A percentile compares a stretch with the other conserved stretches of the same genome.
Evolutionary conservation across 306 rosid species (phyloP).

Genomic region (peach (Prunus persica)): DNA sequence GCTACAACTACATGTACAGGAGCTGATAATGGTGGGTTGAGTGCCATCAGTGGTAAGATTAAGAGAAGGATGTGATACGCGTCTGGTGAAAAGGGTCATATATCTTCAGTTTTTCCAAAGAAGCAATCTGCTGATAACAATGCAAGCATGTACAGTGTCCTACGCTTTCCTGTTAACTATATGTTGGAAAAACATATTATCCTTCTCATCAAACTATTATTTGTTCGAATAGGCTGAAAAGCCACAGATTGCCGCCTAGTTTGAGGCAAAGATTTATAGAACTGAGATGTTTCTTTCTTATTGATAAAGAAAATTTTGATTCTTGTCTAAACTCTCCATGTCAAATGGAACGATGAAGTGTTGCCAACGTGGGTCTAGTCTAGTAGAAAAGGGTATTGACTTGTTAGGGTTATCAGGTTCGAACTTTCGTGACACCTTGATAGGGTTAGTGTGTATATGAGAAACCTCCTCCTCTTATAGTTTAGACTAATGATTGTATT

Average conservation of each 20-base stretch:
- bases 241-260: neutral
- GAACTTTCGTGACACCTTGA: too few species aligned
- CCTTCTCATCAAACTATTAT: neutral
- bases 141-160: constrained; percentile 18
- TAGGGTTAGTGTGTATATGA: too few species aligned
- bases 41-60: constrained; percentile 52
- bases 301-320: neutral
- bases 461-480: too few species aligned
- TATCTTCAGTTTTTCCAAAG: constrained; percentile 61
- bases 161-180: neutral
- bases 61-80: constrained; percentile 77
- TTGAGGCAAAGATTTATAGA: constrained; percentile 10
- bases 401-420: too few species aligned
- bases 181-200: neutral
- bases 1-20: constrained; percentile 8
- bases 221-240: neutral
- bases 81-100: constrained; percentile 84
- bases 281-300: neutral
- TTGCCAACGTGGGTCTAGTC: constrained; percentile 37
- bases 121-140: constrained; percentile 28
- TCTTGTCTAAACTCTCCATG: neutral
- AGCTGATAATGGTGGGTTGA: constrained; percentile 23
- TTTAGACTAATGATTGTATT: too few species aligned
- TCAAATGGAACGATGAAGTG: neutral
- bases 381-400: constrained; percentile 69